Percentiles rank a stretch among this genome's conserved stretches.
Evolutionary conservation across 75 land plant species (phyloP).

Genomic region (Adiantum capillusveneris): DNA sequence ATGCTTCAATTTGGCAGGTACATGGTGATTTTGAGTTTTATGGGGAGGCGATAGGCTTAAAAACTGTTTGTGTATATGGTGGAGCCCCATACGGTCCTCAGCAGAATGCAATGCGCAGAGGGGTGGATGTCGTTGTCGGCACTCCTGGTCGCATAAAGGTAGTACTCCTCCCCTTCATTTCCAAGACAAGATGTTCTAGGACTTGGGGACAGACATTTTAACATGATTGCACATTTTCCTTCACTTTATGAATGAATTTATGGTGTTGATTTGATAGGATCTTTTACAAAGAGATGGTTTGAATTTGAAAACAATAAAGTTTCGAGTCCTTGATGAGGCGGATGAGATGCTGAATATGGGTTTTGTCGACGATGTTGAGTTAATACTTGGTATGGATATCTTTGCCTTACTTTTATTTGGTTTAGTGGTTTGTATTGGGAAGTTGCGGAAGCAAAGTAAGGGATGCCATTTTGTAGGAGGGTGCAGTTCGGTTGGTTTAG

Average conservation of each 20-base stretch:
- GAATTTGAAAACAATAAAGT: slow-evolving; percentile 65
- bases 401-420: too few relatives aligned
- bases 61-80: slow-evolving; percentile 83
- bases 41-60: slow-evolving; percentile 64
- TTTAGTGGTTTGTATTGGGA: too few relatives aligned
- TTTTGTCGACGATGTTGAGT: slow-evolving; percentile 94
- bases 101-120: slow-evolving; percentile 57
- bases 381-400: slow-evolving; percentile 52
- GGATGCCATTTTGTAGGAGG: too few relatives aligned
- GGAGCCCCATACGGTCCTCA: slow-evolving; percentile 71
- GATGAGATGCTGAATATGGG: slow-evolving; percentile 99
- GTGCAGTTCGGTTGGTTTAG: too few relatives aligned
- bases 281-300: slow-evolving; percentile 68
- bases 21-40: slow-evolving; percentile 80
- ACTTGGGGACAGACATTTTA: too few relatives aligned
- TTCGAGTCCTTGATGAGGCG: slow-evolving; percentile 97
- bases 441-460: too few relatives aligned
- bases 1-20: too few relatives aligned
- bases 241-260: too few relatives aligned
- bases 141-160: slow-evolving; percentile 97
- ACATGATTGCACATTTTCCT: too few relatives aligned
- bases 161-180: too few relatives aligned
- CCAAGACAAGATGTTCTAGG: too few relatives aligned
- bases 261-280: slow-evolving; percentile 64
- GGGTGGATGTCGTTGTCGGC: slow-evolving; percentile 91